Evolutionary conservation across 495 filamentous ascomycete genomes (phyloP), one percentile per base, ranked within the genome.

Genomic region (Rhypophila decipiens): DNA sequence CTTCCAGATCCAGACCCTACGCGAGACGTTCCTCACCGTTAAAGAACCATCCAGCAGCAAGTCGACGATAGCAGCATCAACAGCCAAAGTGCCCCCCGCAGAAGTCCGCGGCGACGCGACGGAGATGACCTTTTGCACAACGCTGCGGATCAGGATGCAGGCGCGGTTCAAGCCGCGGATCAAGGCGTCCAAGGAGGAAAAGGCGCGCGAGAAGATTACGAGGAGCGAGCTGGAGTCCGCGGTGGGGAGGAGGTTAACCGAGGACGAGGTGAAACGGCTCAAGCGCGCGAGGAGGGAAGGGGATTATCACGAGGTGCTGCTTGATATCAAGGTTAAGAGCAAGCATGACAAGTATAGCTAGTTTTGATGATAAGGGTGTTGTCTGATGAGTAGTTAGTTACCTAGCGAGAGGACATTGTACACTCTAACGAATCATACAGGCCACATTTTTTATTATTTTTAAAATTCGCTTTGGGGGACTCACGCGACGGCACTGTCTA

Each of bases 261-360:
- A 96, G 50, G 83, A 89, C 43, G 91, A 98, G 62, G 86, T 97
- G 8, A 84, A 74, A 66, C 78, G 61, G 60, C 65, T 98, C 64
- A 90, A 89, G 75, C 85, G 68, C 69, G 90, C 90, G 20, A 76
- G 89, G 63, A 72, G 80, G 63, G 88, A 96, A 61, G 88, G 93
- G 1, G 80, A 91, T 64, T 98, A 90, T 61, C 85, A 97, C 68
- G 94, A 98, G 67, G 78, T 77, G 44, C 63, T 96, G 51, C 66
- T 98, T 46, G 84, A 95, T 74, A 74, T 97, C 23, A 90, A 88
- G 65, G 87, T 96, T 10, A 95, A 93, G 67, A 86, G 82, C 46
- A 96, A 95, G 69, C 93, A 98, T 72, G 93, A 98, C 69, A 98
- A 98, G 64, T 98, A 75, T 51, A 67, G 71, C 38, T 78, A 42